Percentiles rank a stretch among this genome's conserved stretches.
phyloP scores from a whole-genome alignment of 1,284 basidiomycete genomes.

The Waitea zeae region DNA sequence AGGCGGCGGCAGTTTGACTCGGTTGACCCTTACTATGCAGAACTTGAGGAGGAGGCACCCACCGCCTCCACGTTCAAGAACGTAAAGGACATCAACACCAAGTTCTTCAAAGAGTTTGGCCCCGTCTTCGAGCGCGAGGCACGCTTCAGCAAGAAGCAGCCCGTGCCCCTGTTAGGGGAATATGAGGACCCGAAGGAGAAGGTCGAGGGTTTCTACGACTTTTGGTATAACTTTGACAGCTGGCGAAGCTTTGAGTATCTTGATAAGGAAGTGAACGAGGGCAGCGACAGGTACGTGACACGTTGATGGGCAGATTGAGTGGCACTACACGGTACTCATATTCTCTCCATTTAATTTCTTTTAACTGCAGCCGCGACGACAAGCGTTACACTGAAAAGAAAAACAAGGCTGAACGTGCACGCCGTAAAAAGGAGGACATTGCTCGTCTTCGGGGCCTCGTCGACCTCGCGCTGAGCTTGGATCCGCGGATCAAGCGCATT shows the following conservation, averaged over 20 bases:
- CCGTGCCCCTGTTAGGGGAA: conserved; percentile 74
- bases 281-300: conserved; percentile 70
- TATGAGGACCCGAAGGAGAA: conserved; percentile 61
- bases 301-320: too few species aligned
- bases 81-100: conserved; percentile 31
- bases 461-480: conserved; percentile 71
- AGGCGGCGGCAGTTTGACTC: conserved; percentile 94
- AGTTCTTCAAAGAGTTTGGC: conserved; percentile 46
- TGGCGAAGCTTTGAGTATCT: conserved; percentile 98
- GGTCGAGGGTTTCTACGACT: conserved; percentile 94
- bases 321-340: not conserved
- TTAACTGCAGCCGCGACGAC: conserved; percentile 77
- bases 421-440: conserved; percentile 97
- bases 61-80: conserved; percentile 48
- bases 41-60: conserved; percentile 67
- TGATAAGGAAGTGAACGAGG: conserved; percentile 98
- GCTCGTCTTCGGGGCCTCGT: conserved; percentile 80
- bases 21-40: conserved; percentile 66
- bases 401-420: conserved; percentile 93
- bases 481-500: conserved; percentile 96
- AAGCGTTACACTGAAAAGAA: conserved; percentile 99
- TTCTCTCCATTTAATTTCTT: conserved; percentile 3
- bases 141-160: conserved; percentile 78
- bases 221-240: conserved; percentile 99
- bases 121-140: conserved; percentile 85